Evolutionary conservation across 73 alveolate genomes (phyloP).

Genomic region (Paramecium sexaurelia): DNA sequence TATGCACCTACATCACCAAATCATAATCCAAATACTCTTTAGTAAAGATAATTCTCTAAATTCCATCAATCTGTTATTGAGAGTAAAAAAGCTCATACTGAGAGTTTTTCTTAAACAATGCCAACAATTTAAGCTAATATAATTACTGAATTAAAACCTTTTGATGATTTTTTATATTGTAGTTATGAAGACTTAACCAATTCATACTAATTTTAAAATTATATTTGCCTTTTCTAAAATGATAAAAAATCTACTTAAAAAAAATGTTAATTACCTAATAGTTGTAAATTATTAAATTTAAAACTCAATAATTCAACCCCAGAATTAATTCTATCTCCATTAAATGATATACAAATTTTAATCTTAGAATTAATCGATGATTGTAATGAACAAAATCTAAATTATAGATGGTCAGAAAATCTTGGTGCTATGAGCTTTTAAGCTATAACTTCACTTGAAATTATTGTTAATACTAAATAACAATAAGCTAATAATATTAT

Average conservation of each 20-base stretch:
- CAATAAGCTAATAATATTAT: neutral
- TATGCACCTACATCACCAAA: neutral
- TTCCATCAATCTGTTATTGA: conserved; percentile 5
- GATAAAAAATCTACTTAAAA: neutral
- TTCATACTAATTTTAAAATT: neutral
- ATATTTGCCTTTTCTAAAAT: neutral
- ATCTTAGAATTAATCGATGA: conserved; percentile 2
- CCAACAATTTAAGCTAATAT: neutral
- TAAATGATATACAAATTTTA: neutral
- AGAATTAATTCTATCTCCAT: neutral
- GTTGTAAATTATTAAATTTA: neutral
- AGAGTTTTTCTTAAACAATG: neutral
- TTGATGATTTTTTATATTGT: neutral
- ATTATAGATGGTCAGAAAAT: neutral
- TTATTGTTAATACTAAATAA: neutral
- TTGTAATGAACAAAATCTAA: neutral
- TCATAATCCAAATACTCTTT: neutral
- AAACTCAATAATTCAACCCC: neutral
- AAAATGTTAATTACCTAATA: neutral
- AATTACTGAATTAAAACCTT: neutral
- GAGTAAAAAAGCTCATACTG: neutral
- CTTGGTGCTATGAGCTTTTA: neutral
- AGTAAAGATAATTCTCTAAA: neutral
- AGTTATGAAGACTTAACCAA: neutral
- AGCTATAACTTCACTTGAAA: neutral